Conservation (phyloP, 1,284 basidiomycete genomes). For the Ceratobasidium papillatum region DNA sequence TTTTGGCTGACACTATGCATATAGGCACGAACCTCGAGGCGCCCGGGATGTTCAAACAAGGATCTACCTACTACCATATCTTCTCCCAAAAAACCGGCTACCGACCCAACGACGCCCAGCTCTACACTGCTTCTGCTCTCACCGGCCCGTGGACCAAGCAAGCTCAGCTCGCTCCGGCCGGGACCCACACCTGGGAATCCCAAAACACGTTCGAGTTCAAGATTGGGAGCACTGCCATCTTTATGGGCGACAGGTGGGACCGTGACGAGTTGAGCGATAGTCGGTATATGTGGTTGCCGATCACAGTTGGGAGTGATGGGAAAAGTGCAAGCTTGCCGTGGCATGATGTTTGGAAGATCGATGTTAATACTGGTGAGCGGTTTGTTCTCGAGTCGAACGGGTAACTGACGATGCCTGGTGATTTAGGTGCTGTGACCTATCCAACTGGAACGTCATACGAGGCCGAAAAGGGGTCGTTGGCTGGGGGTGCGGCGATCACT, state of each 20-base stretch:
- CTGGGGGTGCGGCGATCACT: slow-evolving; percentile 44
- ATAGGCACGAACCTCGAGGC: slow-evolving; percentile 31
- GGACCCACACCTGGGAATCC: slow-evolving; percentile 51
- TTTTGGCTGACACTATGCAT: neutral
- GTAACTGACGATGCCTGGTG: neutral
- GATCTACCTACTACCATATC: slow-evolving; percentile 47
- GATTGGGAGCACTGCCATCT: slow-evolving; percentile 48
- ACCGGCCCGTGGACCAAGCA: slow-evolving; percentile 50
- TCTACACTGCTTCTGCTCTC: slow-evolving; percentile 50
- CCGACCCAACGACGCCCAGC: slow-evolving; percentile 49
- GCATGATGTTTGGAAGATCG: slow-evolving; percentile 50
- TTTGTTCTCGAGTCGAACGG: neutral
- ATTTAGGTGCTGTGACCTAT: slow-evolving; percentile 42
- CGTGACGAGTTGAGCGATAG: slow-evolving; percentile 25
- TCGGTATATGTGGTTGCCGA: slow-evolving; percentile 52
- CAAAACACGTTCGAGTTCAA: slow-evolving; percentile 50
- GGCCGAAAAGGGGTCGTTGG: slow-evolving; percentile 48
- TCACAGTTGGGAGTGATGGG: slow-evolving; percentile 35
- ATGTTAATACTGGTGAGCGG: slow-evolving; percentile 48
- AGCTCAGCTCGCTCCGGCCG: slow-evolving; percentile 49
- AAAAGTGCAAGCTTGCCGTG: slow-evolving; percentile 46
- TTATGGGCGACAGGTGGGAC: slow-evolving; percentile 51
- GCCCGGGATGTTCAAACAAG: slow-evolving; percentile 45
- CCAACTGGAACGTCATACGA: slow-evolving; percentile 49
- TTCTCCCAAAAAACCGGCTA: slow-evolving; percentile 50